Evolutionary conservation across 441 rosid genomes (phyloP), one percentile per base, ranked within the genome.

Genomic region (Erodium trifolium): DNA sequence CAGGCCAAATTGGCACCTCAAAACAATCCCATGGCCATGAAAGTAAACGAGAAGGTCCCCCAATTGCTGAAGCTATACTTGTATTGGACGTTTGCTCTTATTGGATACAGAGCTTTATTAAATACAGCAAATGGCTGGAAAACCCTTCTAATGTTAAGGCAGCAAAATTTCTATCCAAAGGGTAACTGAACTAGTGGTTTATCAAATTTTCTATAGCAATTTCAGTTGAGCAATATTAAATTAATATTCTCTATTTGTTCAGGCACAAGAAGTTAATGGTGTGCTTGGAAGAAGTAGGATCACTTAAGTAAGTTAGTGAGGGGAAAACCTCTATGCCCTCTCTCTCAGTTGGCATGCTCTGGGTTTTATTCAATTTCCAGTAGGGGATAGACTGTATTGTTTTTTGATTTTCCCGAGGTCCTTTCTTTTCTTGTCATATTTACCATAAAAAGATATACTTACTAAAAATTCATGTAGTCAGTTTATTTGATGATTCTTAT

Each of bases 81-180:
- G 78, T 79, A 67, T 80, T 92, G 70, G 88, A 87, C 71, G 87
- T 86, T 72, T 90, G 96, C 81, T 95, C 95, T 66, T 89, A 90
- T 76, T 95, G 99, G 99, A 82, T 89, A 73, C 95, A 88, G 80
- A 90, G 92, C 86, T 92, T 90, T 82, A 90, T 92, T 73, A 95
- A 92, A 80, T 89, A 92, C 74, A 92, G 98, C 78, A 84, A 83
- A 87, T 92, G 99, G 99, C 82, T 88, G 78, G 92, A 90, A 82
- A 86, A 74, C 78, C 96, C 90, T 72, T 83, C 89, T 60, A 90
- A 89, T 78, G 86, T 92, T 65, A 95, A 95, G 88, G 96, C 97
- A 35, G 91, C 93, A 1, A 84, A 74, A 73, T 95, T 90, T 81
- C 80, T 95, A 72, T 95, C 97, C 43, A 87, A 74, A 70, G 99